Evolutionary conservation across 768 basidiomycete species (phyloP), one percentile per base, ranked within the genome.

Genomic region (Kwoniella bestiolae): DNA sequence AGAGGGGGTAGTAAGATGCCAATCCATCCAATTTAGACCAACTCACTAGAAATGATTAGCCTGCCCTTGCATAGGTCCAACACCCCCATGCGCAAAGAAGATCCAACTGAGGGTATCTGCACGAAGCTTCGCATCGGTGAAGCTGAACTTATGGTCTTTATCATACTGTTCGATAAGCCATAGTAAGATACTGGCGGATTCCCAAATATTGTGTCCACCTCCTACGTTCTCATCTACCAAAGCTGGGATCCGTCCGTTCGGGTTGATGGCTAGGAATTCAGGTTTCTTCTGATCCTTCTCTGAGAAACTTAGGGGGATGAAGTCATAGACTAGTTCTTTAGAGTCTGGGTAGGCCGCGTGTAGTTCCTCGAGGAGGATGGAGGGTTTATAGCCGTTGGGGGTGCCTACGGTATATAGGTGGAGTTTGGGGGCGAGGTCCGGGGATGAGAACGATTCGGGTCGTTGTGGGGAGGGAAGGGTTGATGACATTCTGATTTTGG

Each of bases 61-160:
- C 86, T 73, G 59, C 18, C 90, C 90, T 83, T 92, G 90, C 90
- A 92, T 93, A n/a, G 91, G 91, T 28, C 90, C 91, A 25, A 82
- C 69, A 69, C 74, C 70, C 58, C 82, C 79, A 45, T 80, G 77
- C 6, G 87, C 85, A 69, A 92, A 94, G 83, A 92, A 91, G 56
- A 93, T 87, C 93, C 91, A 94, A 75, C 91, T 91, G 25, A 91
- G 74, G 82, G 87, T 84, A 81, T 90, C 88, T 73, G 87, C 89
- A 72, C 88, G 87, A 34, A 87, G 84, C 49, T 90, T 84, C 3
- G 76, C 59, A 28, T 82, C 78, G 4, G 75, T 84, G 80, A 89
- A 92, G 71, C 82, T 85, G 73, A 93, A 89, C 70, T 86, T 84
- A 78, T 85, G 81, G n/a, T 90, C 86, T 70, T 63, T 66, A 56